Conservation (phyloP, 257 asterid genomes). For the Thymus mandschuricus region DNA sequence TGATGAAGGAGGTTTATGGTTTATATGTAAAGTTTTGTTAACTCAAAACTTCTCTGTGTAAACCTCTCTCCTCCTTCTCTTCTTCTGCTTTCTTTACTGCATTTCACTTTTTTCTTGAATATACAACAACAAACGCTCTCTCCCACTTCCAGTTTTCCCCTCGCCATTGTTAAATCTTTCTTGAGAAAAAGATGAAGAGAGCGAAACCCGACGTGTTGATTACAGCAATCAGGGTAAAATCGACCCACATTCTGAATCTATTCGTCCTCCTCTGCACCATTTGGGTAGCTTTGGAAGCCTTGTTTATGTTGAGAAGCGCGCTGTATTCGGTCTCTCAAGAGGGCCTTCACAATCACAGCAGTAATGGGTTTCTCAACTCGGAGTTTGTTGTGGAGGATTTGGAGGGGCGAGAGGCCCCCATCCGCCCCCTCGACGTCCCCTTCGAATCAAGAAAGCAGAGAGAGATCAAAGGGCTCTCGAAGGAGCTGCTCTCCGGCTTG, state of each 20-base stretch:
- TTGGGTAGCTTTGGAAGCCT: slow-evolving; percentile 62
- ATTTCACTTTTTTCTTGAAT: slow-evolving; percentile 1
- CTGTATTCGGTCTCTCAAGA: slow-evolving; percentile 44
- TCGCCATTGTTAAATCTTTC: slow-evolving; percentile 17
- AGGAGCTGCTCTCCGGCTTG: slow-evolving; percentile 45
- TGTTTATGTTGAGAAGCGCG: slow-evolving; percentile 61
- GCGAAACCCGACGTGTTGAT: slow-evolving; percentile 49
- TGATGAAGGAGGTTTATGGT: slow-evolving; percentile 2
- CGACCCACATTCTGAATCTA: slow-evolving; percentile 49
- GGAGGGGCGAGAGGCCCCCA: slow-evolving; percentile 51
- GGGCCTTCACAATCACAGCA: slow-evolving; percentile 21
- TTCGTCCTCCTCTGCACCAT: slow-evolving; percentile 49
- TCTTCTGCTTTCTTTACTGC: slow-evolving; percentile 20
- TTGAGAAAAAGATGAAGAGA: slow-evolving; percentile 49
- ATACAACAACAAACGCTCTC: slow-evolving; percentile 2
- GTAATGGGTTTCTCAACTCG: slow-evolving; percentile 49
- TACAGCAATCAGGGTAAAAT: slow-evolving; percentile 55
- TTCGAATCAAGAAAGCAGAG: slow-evolving; percentile 37
- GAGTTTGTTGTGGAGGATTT: slow-evolving; percentile 50
- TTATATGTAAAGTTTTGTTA: slow-evolving; percentile 27
- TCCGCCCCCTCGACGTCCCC: slow-evolving; percentile 51
- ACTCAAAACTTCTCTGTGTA: slow-evolving; percentile 30
- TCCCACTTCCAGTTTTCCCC: not conserved
- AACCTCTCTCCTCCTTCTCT: slow-evolving; percentile 7
- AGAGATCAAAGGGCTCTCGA: slow-evolving; percentile 35